Conservation (phyloP, 441 rosid species). For the Populus hybrid region DNA sequence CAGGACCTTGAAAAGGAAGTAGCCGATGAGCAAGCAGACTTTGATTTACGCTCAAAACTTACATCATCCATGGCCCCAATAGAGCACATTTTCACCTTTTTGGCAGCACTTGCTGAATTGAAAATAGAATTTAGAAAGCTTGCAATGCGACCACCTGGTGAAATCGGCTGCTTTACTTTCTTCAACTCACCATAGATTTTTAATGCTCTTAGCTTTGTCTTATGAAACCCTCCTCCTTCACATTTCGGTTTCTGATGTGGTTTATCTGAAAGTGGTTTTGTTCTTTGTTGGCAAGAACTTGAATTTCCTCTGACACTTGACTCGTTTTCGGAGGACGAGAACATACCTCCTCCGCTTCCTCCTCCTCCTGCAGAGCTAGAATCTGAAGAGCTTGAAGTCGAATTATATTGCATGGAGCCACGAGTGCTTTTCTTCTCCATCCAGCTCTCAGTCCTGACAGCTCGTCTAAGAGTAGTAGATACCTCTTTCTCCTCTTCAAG, state of each 20-base stretch:
- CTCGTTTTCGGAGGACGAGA: conserved; percentile 57
- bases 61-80: conserved; percentile 59
- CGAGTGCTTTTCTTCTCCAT: conserved; percentile 36
- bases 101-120: conserved; percentile 57
- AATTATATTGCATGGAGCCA: conserved; percentile 22
- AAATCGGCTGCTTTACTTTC: conserved; percentile 68
- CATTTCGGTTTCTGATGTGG: conserved; percentile 19
- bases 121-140: conserved; percentile 69
- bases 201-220: conserved; percentile 48
- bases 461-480: conserved; percentile 32
- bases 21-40: conserved; percentile 43
- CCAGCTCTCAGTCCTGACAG: conserved; percentile 51
- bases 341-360: conserved; percentile 7
- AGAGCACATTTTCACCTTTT: conserved; percentile 72
- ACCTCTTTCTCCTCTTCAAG: conserved; percentile 11
- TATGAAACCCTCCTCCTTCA: conserved; percentile 37
- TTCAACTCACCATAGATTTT: conserved; percentile 54
- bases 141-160: conserved; percentile 66
- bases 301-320: conserved; percentile 30
- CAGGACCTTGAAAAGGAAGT: conserved; percentile 61
- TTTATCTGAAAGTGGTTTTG: not conserved
- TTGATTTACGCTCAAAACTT: conserved; percentile 46
- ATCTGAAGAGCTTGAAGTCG: conserved; percentile 44
- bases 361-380: conserved; percentile 41
- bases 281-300: conserved; percentile 14